These are phyloP conservation scores for Barnettozyma populi DNA, from an alignment of 805 yeast genomes.

Conservation along the genomic window DNA sequence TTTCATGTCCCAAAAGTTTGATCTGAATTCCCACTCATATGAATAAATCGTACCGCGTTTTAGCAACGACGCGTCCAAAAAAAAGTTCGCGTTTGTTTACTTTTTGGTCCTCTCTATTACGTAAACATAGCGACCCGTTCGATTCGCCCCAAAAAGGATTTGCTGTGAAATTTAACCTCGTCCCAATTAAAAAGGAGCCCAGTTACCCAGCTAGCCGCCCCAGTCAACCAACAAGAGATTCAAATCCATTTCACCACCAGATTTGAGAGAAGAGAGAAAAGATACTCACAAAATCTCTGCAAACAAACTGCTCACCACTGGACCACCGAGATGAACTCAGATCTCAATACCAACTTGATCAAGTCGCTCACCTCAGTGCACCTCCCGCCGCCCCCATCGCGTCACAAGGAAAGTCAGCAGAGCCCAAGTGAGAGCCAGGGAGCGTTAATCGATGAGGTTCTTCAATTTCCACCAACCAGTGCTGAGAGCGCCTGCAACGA, in stretches of 20 bases:
- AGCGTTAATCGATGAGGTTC: neutral
- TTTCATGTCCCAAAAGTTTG: no score
- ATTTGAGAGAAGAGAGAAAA: neutral
- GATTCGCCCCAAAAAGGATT: neutral
- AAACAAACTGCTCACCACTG: neutral
- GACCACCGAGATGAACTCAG: constrained; percentile 15
- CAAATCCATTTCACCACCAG: neutral
- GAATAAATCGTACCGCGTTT: neutral
- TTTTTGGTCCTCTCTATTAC: constrained; percentile 5
- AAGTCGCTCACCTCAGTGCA: constrained; percentile 36
- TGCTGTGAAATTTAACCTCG: neutral
- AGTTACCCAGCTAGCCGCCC: neutral
- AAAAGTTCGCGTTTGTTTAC: constrained; percentile 16
- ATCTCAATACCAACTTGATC: constrained; percentile 28
- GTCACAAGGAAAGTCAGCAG: neutral
- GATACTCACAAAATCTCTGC: neutral
- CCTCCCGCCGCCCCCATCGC: constrained; percentile 36
- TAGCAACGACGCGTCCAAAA: neutral
- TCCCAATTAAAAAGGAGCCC: neutral
- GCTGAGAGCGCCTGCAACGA: neutral
- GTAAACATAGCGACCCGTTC: neutral
- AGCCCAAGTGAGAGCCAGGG: neutral
- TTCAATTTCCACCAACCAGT: neutral
- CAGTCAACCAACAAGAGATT: neutral
- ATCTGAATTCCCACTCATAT: no score